These are phyloP conservation scores for Eutypella sp. DNA, from an alignment of 2,329 filamentous ascomycete genomes.

Conservation along the genomic window DNA sequence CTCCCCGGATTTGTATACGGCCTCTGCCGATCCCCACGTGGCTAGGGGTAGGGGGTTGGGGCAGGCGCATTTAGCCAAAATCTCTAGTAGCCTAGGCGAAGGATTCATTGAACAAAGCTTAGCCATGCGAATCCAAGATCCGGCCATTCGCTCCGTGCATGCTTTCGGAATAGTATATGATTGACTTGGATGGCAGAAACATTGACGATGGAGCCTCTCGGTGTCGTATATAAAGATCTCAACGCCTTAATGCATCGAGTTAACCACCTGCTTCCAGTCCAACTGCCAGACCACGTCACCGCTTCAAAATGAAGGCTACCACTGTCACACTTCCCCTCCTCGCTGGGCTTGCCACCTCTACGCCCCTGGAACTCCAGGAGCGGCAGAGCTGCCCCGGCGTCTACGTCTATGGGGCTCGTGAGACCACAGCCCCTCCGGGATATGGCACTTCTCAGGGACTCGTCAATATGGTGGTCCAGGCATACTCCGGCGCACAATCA, in stretches of 20 bases:
- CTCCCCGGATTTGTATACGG: neutral
- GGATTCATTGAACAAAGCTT: neutral
- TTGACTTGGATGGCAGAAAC: neutral
- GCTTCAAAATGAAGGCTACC: neutral
- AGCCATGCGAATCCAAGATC: neutral
- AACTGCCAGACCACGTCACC: neutral
- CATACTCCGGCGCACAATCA: conserved; percentile 41
- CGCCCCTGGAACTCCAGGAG: conserved; percentile 14
- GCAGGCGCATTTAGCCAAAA: neutral
- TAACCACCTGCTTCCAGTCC: neutral
- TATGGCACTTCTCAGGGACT: conserved; percentile 40
- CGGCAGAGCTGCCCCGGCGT: conserved; percentile 38
- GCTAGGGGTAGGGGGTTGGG: neutral
- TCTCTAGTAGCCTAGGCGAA: neutral
- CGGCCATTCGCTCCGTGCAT: neutral
- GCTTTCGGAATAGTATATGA: neutral
- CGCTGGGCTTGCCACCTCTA: neutral
- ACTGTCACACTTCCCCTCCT: neutral
- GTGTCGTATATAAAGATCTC: neutral
- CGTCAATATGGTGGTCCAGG: conserved; percentile 38
- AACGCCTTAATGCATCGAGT: neutral
- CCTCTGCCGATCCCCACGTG: neutral
- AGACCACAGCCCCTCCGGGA: conserved; percentile 41
- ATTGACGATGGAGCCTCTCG: neutral
- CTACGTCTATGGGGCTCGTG: conserved; percentile 47